phyloP scores from a whole-genome alignment of 2,329 filamentous ascomycete genomes.

The Huntiella bhutanensis region DNA sequence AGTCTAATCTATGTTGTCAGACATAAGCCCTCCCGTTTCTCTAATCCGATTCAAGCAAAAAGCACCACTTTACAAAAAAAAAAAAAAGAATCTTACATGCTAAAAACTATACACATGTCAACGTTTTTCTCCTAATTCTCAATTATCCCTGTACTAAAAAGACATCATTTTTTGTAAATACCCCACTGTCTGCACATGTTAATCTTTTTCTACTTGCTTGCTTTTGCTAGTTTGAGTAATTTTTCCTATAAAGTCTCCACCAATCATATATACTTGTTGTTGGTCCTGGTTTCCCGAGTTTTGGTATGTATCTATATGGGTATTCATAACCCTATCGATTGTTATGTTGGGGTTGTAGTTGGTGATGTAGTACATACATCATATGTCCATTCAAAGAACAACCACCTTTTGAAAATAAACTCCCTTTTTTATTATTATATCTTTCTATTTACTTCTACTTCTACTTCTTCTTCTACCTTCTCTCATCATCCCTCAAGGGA shows the following conservation, averaged over 20 bases:
- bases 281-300: background rate
- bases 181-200: background rate
- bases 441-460: background rate
- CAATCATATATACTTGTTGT: background rate
- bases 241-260: background rate
- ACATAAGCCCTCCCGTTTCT: background rate
- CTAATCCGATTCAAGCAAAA: background rate
- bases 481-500: background rate
- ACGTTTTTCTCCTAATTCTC: background rate
- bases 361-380: background rate
- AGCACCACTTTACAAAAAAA: background rate
- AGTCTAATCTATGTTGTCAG: no score
- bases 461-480: background rate
- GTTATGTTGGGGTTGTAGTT: background rate
- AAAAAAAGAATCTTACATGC: background rate
- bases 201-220: background rate
- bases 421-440: no score
- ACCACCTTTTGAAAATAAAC: background rate
- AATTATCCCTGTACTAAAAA: background rate
- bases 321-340: background rate
- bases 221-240: conserved; percentile 2
- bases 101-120: no score
- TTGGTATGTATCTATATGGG: background rate
- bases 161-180: background rate
- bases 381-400: background rate